phyloP scores from a whole-genome alignment of 495 filamentous ascomycete genomes.

The Evernia prunastri region DNA sequence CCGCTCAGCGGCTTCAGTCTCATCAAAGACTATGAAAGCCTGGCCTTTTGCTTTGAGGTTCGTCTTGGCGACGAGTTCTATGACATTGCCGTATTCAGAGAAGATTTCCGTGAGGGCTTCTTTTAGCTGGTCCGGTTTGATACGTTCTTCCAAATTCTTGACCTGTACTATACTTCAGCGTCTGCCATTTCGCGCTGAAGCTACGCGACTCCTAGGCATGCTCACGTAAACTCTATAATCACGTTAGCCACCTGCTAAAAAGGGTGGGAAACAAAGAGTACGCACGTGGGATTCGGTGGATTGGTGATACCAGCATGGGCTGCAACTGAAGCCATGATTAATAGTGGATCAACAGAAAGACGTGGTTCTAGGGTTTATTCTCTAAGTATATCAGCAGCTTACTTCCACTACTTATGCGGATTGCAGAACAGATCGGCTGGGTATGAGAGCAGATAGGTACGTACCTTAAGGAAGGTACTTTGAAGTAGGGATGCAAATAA shows the following conservation, averaged over 20 bases:
- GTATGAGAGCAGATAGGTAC: no score
- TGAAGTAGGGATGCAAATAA: no score
- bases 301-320: constrained; percentile 12
- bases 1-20: constrained; percentile 61
- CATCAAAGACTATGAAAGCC: constrained; percentile 92
- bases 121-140: constrained; percentile 74
- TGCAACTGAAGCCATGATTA: constrained; percentile 12
- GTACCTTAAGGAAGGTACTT: no score
- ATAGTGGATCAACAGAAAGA: neutral
- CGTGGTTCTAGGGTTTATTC: no score
- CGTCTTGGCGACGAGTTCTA: constrained; percentile 89
- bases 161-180: constrained; percentile 44
- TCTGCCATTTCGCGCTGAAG: neutral
- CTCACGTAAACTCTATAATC: constrained; percentile 25
- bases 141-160: constrained; percentile 86
- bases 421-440: no score
- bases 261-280: neutral
- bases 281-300: constrained; percentile 20
- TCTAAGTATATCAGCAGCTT: no score
- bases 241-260: constrained; percentile 4
- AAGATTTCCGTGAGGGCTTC: constrained; percentile 73
- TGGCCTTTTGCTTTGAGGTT: constrained; percentile 92
- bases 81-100: constrained; percentile 79
- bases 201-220: neutral
- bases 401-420: no score